phyloP scores from a whole-genome alignment of 1,284 basidiomycete genomes.

The Schizophyllum amplum region DNA sequence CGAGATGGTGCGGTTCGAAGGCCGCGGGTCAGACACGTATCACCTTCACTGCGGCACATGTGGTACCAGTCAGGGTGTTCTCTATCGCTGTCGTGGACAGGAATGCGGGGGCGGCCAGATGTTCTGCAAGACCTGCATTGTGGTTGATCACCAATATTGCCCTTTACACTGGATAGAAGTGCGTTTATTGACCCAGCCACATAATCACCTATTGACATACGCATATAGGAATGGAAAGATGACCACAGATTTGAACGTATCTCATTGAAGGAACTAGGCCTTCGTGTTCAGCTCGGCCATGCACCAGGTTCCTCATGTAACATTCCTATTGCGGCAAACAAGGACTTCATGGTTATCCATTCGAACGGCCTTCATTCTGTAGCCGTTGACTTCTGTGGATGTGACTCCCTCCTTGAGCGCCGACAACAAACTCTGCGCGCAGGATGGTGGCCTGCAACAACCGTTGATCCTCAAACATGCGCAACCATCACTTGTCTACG shows the following conservation, averaged over 20 bases:
- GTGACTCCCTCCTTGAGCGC: slow-evolving; percentile 6
- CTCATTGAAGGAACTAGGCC: slow-evolving; percentile 13
- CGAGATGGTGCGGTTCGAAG: slow-evolving; percentile 2
- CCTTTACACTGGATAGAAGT: too few relatives aligned
- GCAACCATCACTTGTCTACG: slow-evolving; percentile 2
- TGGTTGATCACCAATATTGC: too few relatives aligned
- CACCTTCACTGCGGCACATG: background rate
- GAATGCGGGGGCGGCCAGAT: too few relatives aligned
- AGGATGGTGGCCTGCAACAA: slow-evolving; percentile 10
- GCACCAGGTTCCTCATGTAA: slow-evolving; percentile 5
- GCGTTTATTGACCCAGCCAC: too few relatives aligned
- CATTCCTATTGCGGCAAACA: slow-evolving; percentile 4
- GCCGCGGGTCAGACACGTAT: background rate
- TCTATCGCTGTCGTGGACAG: background rate
- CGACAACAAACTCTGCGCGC: slow-evolving; percentile 1
- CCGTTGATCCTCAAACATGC: slow-evolving; percentile 1
- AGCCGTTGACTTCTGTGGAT: slow-evolving; percentile 25
- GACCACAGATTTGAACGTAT: slow-evolving; percentile 9
- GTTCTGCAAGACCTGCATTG: too few relatives aligned
- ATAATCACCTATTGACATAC: too few relatives aligned
- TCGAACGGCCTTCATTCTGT: slow-evolving; percentile 24
- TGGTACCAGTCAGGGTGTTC: background rate
- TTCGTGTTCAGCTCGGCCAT: slow-evolving; percentile 20
- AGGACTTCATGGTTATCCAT: slow-evolving; percentile 20
- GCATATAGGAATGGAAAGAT: slow-evolving; percentile 11